These are phyloP conservation scores for Arctium minus DNA, from an alignment of 129 eudicot genomes.

Conservation along the genomic window DNA sequence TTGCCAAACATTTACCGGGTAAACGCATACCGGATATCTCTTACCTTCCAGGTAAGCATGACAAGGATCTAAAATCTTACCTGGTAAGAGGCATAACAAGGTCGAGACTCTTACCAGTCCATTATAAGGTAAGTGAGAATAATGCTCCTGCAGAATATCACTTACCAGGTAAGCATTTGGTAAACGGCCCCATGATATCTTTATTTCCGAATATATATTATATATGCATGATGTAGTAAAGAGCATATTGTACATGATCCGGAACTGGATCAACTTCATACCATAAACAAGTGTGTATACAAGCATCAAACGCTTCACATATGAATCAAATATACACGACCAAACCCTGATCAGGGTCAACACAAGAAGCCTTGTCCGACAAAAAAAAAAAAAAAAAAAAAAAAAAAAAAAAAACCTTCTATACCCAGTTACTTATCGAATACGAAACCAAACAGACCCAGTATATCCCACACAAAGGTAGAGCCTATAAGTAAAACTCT, in stretches of 20 bases:
- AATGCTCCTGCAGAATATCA: no score
- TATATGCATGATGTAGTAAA: background rate
- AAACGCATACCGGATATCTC: no score
- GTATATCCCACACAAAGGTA: background rate
- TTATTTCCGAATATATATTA: no score
- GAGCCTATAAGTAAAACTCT: background rate
- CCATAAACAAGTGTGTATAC: conserved; percentile 4
- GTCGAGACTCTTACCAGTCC: no score
- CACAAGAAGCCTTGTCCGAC: background rate
- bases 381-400: background rate
- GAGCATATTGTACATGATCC: background rate
- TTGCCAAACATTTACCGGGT: no score
- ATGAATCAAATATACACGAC: conserved; percentile 8
- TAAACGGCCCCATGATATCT: no score
- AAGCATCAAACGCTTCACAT: background rate
- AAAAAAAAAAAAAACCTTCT: background rate
- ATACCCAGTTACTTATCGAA: background rate
- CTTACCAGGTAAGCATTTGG: no score
- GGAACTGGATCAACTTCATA: background rate
- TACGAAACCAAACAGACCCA: background rate
- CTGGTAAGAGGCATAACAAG: no score
- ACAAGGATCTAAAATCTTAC: no score
- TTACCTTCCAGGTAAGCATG: no score
- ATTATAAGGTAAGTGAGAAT: no score
- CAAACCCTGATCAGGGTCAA: conserved; percentile 1